Evolutionary conservation across 176 grass and related monocot species (phyloP), one percentile per base, ranked within the genome.

Genomic region (Oryza glumipatula): DNA sequence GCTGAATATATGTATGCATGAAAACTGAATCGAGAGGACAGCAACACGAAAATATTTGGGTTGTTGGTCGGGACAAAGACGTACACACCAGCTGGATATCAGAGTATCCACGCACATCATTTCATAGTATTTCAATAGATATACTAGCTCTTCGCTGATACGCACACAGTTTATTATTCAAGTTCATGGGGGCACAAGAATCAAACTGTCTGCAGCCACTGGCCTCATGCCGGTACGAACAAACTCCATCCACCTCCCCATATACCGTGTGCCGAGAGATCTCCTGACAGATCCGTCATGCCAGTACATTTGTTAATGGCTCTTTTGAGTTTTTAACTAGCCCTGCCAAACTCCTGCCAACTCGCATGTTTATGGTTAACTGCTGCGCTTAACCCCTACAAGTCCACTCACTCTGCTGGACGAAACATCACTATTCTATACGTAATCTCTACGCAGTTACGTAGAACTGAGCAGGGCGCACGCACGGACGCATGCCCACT

Each of bases 121-220:
- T 66, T 83, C 70, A 36, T 26, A 32, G 2, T 28, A 28, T 32
- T 32, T 32, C 30, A 32, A 32, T 72, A 38, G 58, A 67, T 75
- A 67, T 75, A 19, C 68, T 12, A 19, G 7, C 19, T 67, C 6
- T 21, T 12, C 5, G 0, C 46, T 81, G 5, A 36, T 70, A 36
- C 43, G 52, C 15, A 52, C 51, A 6, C 58, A 63, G 21, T 63
- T 63, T 23, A 63, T 63, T 11, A 87, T 23, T 23, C 81, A 5
- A 5, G 63, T 21, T 67, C 60, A 12, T 1, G 65, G 35, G 58
- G 72, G 64, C 87, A 73, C 11, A 32, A 47, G 83, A 90, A 86
- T 86, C 45, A 36, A 21, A 32, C 48, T 77, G 73, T 77, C 88
- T 47, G 78, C 54, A 16, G 80, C 66, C 36, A 23, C 52, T 14